phyloP scores from a whole-genome alignment of 345 rosid species.

The Salix viminalis region DNA sequence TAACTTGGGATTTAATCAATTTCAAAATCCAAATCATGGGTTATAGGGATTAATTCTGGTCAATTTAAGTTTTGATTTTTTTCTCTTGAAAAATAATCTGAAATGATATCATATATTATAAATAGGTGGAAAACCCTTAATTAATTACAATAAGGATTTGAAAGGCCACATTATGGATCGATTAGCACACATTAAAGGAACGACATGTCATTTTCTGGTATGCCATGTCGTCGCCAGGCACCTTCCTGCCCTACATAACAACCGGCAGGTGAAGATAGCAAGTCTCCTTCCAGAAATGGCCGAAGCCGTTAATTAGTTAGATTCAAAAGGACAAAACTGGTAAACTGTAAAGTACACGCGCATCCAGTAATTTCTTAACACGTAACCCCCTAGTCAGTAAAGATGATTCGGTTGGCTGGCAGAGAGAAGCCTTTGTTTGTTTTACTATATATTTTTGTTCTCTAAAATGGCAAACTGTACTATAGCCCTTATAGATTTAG shows the following conservation, averaged over 20 bases:
- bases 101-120: too few species aligned
- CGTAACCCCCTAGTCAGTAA: conserved; percentile 22
- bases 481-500: not conserved
- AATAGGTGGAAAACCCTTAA: too few species aligned
- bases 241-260: not conserved
- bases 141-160: not conserved
- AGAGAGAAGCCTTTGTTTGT: conserved; percentile 7
- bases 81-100: too few species aligned
- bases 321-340: conserved; percentile 6
- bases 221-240: not conserved
- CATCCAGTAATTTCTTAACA: conserved; percentile 9
- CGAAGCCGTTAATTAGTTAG: not conserved
- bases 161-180: not conserved
- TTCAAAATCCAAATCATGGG: too few species aligned
- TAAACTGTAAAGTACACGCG: not conserved
- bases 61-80: too few species aligned
- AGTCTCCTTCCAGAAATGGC: not conserved
- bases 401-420: conserved; percentile 30
- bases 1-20: too few species aligned
- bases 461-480: not conserved
- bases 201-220: not conserved
- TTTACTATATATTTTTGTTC: not conserved
- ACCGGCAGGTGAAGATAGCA: not conserved
- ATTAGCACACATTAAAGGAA: not conserved
- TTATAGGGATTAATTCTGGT: too few species aligned